Evolutionary conservation across 371 early-diverging fungal species (phyloP).

Genomic region (Globomyces sp.): DNA sequence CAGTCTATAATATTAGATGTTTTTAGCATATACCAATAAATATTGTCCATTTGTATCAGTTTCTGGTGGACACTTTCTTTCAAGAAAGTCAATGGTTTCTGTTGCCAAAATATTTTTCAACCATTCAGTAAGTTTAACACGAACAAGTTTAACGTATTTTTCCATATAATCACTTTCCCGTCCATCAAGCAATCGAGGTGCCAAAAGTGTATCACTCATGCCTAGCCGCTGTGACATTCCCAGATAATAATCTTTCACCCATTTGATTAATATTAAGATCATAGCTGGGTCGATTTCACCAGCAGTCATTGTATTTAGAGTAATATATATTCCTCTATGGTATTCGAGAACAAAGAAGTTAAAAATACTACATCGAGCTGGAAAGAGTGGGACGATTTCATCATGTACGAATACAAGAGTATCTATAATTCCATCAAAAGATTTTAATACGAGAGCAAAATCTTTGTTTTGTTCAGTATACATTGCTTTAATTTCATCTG

Average conservation of each 20-base stretch:
- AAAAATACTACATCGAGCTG: conserved; percentile 87
- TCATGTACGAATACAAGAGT: conserved; percentile 86
- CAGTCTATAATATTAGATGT: conserved; percentile 34
- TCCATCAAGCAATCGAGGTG: conserved; percentile 88
- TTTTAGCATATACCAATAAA: conserved; percentile 42
- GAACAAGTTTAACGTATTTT: conserved; percentile 84
- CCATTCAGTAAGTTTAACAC: conserved; percentile 86
- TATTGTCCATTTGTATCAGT: conserved; percentile 74
- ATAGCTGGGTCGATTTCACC: conserved; percentile 63
- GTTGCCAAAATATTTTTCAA: conserved; percentile 78
- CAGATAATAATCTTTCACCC: conserved; percentile 88
- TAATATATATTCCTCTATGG: conserved; percentile 82
- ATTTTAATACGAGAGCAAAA: conserved; percentile 47
- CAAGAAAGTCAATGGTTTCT: conserved; percentile 78
- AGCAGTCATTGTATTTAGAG: conserved; percentile 61
- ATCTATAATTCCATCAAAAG: conserved; percentile 67
- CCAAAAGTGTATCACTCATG: conserved; percentile 87
- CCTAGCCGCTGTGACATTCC: conserved; percentile 78
- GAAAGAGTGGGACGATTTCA: conserved; percentile 82
- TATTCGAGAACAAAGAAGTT: conserved; percentile 90
- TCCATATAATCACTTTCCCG: conserved; percentile 83
- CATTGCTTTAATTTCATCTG: conserved; percentile 54
- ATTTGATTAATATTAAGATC: conserved; percentile 78
- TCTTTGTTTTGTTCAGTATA: conserved; percentile 33
- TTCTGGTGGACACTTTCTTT: conserved; percentile 72